Conservation (phyloP, 176 grass and related monocot genomes). For the Coix lacrymajobi region DNA sequence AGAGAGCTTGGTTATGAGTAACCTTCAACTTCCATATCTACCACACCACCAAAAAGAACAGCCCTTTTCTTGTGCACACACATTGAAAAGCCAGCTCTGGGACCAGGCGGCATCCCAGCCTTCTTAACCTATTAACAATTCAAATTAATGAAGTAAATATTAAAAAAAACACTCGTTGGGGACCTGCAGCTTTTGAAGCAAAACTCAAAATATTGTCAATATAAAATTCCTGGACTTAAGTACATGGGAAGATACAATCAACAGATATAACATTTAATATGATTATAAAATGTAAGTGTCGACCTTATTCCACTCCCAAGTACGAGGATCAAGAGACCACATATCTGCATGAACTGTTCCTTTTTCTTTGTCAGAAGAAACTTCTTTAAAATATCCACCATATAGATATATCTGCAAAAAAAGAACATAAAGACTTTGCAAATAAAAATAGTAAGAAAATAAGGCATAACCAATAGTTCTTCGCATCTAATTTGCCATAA, state of each 20-base stretch:
- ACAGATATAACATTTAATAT: background rate
- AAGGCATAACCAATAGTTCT: background rate
- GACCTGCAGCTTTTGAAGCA: background rate
- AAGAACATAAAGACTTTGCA: slow-evolving; percentile 7
- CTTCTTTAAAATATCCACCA: slow-evolving; percentile 97
- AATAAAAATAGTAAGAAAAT: slow-evolving; percentile 8
- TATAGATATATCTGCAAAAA: slow-evolving; percentile 83
- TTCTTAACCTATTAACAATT: slow-evolving; percentile 76
- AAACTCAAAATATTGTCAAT: background rate
- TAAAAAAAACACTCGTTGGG: background rate
- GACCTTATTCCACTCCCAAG: slow-evolving; percentile 99
- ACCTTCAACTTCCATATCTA: slow-evolving; percentile 99
- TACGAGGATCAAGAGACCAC: slow-evolving; percentile 95
- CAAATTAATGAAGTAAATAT: slow-evolving; percentile 20
- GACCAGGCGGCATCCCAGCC: slow-evolving; percentile 87
- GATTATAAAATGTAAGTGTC: slow-evolving; percentile 26
- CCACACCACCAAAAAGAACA: slow-evolving; percentile 87
- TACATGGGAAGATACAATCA: slow-evolving; percentile 12
- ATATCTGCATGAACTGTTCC: slow-evolving; percentile 95
- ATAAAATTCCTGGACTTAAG: background rate
- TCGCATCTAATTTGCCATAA: background rate
- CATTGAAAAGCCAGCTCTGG: slow-evolving; percentile 97
- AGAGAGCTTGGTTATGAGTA: slow-evolving; percentile 28
- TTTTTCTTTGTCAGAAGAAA: slow-evolving; percentile 93
- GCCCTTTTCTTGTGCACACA: slow-evolving; percentile 93